Evolutionary conservation across 306 rosid species (phyloP).

Genomic region (Geum urbanum): DNA sequence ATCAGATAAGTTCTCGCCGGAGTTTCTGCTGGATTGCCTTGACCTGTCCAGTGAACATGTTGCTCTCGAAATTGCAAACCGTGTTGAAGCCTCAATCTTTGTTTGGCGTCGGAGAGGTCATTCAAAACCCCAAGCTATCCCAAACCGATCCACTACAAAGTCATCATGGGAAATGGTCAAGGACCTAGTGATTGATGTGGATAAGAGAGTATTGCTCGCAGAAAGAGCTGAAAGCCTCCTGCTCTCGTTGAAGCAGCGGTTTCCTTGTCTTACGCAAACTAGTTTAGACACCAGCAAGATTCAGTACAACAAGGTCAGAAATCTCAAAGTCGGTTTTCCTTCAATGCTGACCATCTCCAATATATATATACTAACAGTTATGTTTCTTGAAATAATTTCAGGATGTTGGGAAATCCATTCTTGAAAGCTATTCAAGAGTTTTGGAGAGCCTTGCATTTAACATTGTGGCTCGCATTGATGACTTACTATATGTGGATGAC

Average conservation of each 20-base stretch:
- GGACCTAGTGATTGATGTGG: slow-evolving; percentile 83
- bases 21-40: slow-evolving; percentile 80
- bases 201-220: slow-evolving; percentile 79
- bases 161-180: slow-evolving; percentile 91
- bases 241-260: slow-evolving; percentile 71
- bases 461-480: slow-evolving; percentile 85
- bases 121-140: slow-evolving; percentile 43
- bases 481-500: slow-evolving; percentile 78
- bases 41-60: slow-evolving; percentile 90
- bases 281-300: slow-evolving; percentile 84
- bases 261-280: slow-evolving; percentile 85
- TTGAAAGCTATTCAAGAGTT: slow-evolving; percentile 94
- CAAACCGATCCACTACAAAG: slow-evolving; percentile 70
- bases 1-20: slow-evolving; percentile 76
- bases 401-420: slow-evolving; percentile 91
- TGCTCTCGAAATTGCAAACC: slow-evolving; percentile 88
- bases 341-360: neutral
- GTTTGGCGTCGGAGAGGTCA: slow-evolving; percentile 84
- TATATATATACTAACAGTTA: neutral
- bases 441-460: slow-evolving; percentile 90
- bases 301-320: slow-evolving; percentile 74
- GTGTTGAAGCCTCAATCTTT: slow-evolving; percentile 74
- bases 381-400: slow-evolving; percentile 30
- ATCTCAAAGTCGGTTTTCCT: neutral
- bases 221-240: slow-evolving; percentile 80